Evolutionary conservation across 2,329 filamentous ascomycete genomes (phyloP), one percentile per base, ranked within the genome.

Genomic region (Hypoxylon sp.): DNA sequence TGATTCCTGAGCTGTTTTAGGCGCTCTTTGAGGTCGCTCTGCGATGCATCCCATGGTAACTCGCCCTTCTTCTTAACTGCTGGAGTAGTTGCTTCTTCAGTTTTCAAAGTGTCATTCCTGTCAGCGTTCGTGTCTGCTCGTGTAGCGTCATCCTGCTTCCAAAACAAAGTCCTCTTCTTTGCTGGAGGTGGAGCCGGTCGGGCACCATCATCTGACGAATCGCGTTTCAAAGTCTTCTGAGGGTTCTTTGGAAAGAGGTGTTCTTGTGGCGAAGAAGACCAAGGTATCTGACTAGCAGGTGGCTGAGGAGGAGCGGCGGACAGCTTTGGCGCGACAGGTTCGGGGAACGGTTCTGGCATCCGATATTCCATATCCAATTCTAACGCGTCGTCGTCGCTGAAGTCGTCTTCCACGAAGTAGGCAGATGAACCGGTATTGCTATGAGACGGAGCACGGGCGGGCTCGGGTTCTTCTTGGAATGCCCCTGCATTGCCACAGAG

Each of bases 351-450:
- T 1, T 81, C 78, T 0, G 89, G 87, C 62, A 87, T 84, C 62
- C 91, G 84, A 53, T 89, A 85, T n/a, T 65, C 65, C 33, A 67
- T 36, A 67, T 93, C 86, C 18, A 91, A 78, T 65, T 92, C 91
- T 22, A 97, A 82, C 58, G 93, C 87, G 18, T 90, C 85, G 71
- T 97, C 93, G 74, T 95, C 92, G 72, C 93, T 93, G 70, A 97
- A 96, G 74, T 97, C 94, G 71, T 95, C 89, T 67, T 93, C 91
- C 64, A 89, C 87, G 67, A 93, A 91, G 64, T 85, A 87, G 8
- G 91, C 85, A 4, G 74, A 64, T n/a, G 69, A 50, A 4, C 67
- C 56, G 8, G 69, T 49, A 52, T 77, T 78, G 65, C 70, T 50
- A 24, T 73, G 61, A 8, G 63, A 57, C 33, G 69, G 70, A 11